Base-by-base conservation (phyloP, 495 filamentous ascomycete species). In the Lasiosphaeria ovina region DNA sequence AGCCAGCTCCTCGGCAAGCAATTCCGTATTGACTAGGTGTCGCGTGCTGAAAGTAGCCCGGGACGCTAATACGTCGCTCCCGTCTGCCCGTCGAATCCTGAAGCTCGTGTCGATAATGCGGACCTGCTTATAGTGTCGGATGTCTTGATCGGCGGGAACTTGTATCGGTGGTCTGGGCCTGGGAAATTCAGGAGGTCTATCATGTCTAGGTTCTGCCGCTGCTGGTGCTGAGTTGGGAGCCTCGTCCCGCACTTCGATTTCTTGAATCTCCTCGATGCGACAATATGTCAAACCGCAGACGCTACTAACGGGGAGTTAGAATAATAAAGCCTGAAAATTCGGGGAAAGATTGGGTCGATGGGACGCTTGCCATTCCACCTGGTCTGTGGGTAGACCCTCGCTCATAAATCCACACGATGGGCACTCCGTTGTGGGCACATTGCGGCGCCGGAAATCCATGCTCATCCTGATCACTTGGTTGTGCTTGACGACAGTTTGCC, bases 211-310 rank as follows among this genome's bases (percentile, higher is more conserved):
- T 42, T 8, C 14, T 42, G 38, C 38, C 7, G 38, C 7, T 42
- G 38, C 3, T 42, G 38, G 38, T 42, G 38, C 47, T n/a, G 24
- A 17, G 24, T 8, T 50, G 7, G 47, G 32, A 32, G 49, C 12
- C 9, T 35, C 49, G 6, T 6, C 9, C 7, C 32, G 24, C 12
- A 35, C 49, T 14, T 51, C 7, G 49, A 51, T 51, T 6, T 51
- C 49, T 51, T 51, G n/a, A 11, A 33, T 24, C 49, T 51, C 49
- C 32, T 51, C 49, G 49, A 51, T 51, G 6, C 49, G 49, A 6
- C 49, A 17, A 51, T 51, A 51, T 31, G 49, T 51, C 4, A 51
- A 1, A 5, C 12, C 8, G 49, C 49, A 51, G 11, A 51, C 49
- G 32, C 12, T 31, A 24, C 49, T 51, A 50, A 3, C 7, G 17